Evolutionary conservation across 139 green algal genomes (phyloP), one percentile per base, ranked within the genome.

Genomic region (Tetratostichococcus sp.): DNA sequence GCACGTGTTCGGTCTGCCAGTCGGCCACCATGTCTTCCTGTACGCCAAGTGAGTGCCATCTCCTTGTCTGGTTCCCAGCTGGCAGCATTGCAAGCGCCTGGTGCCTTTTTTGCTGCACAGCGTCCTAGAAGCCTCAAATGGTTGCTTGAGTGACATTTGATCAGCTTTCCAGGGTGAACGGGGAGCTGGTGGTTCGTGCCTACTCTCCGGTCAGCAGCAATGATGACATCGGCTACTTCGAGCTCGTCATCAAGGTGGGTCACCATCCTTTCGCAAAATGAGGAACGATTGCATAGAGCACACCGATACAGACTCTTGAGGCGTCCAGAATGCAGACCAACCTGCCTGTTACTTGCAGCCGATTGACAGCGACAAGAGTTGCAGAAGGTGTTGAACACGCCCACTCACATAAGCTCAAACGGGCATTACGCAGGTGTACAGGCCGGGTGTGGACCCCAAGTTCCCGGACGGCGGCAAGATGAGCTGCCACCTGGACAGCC

Each of bases 21-120:
- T 91, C 16, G 96, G 96, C 69, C 92, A 97, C 80, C 96, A 99
- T 83, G 85, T 99, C 65, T 97, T 97, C 78, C 73, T 98, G 30
- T 97, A 96, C 73, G 91, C 86, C 65, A 89, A 84, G 75, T 82
- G 74, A 69, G 77, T 16, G 4, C 23, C 11, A 35, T 65, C n/a
- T 30, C 5, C 4, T 23, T 17, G 8, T 50, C 39, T 50, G 39
- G 39, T 11, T 50, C 39, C 11, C 8, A 21, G 39, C 39, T 50
- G 39, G 6, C 39, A 50, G 39, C 8, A 50, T n/a, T n/a, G n/a
- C n/a, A n/a, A n/a, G n/a, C n/a, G n/a, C n/a, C n/a, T n/a, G n/a
- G n/a, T n/a, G n/a, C n/a, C n/a, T n/a, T n/a, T n/a, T n/a, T n/a
- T 71, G 59, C 2, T 23, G 5, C 14, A 1, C 39, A n/a, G 16